These are phyloP conservation scores for Chlorella sp. DNA, from an alignment of 139 green algal genomes.

Conservation along the genomic window DNA sequence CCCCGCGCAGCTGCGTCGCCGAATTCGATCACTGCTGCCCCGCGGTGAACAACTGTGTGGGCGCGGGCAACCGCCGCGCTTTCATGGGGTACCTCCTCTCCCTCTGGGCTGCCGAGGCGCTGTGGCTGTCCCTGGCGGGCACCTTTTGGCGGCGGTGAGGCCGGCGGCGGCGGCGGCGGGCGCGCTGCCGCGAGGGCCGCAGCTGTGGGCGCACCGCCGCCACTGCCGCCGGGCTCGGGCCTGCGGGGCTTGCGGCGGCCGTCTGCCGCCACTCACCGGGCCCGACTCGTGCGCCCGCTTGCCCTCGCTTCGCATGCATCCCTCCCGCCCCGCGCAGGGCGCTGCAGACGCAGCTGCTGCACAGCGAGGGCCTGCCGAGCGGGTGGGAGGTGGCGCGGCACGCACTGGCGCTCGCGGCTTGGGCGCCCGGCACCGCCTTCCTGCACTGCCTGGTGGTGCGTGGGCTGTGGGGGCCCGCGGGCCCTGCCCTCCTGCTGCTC, in stretches of 20 bases:
- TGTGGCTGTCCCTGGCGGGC: constrained; percentile 39
- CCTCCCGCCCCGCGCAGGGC: not conserved
- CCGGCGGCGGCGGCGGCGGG: not conserved
- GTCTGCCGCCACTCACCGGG: no score
- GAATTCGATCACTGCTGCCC: constrained; percentile 71
- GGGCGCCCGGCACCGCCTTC: constrained; percentile 15
- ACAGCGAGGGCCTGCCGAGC: constrained; percentile 3
- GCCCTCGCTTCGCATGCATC: no score
- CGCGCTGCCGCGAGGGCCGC: no score
- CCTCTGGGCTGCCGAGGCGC: constrained; percentile 42
- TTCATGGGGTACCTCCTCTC: constrained; percentile 47
- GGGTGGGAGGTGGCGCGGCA: not conserved
- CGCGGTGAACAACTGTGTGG: constrained; percentile 58
- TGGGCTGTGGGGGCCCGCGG: no score
- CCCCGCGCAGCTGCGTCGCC: constrained; percentile 41
- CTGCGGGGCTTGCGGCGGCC: no score
- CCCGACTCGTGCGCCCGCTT: no score
- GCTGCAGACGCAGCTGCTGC: constrained; percentile 15
- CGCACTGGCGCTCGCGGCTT: not conserved
- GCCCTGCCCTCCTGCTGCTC: no score
- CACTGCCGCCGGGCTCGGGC: no score
- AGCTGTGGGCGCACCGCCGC: no score
- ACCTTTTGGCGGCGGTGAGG: constrained; percentile 22
- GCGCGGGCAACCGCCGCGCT: constrained; percentile 40
- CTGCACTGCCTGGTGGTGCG: not conserved